Evolutionary conservation across 768 basidiomycete genomes (phyloP).

Genomic region (Termitomyces eurrhizus): DNA sequence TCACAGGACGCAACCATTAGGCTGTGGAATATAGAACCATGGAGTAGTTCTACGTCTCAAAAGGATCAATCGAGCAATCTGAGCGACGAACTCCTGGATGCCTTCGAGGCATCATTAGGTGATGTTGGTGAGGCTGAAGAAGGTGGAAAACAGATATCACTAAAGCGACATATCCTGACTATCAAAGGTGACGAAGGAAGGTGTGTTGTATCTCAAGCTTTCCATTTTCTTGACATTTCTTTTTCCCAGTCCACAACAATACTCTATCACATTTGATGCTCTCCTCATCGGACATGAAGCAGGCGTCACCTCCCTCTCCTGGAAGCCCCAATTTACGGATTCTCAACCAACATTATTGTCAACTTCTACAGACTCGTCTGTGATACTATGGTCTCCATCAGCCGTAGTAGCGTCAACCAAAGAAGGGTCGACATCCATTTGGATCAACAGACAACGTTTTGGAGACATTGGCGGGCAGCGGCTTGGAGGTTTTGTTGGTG

Average conservation of each 20-base stretch:
- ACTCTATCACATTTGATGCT: conserved; percentile 87
- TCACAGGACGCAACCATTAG: conserved; percentile 95
- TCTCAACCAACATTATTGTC: conserved; percentile 67
- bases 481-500: conserved; percentile 90
- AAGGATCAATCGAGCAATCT: conserved; percentile 25
- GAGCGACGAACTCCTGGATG: conserved; percentile 78
- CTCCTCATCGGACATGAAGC: conserved; percentile 96
- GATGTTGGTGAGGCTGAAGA: conserved; percentile 71
- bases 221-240: conserved; percentile 2
- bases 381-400: conserved; percentile 92
- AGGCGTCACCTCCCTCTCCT: conserved; percentile 83
- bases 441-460: conserved; percentile 89
- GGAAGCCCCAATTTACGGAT: conserved; percentile 47
- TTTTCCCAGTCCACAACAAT: conserved; percentile 39
- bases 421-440: conserved; percentile 58
- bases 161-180: conserved; percentile 78
- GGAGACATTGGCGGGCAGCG: conserved; percentile 93
- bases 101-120: conserved; percentile 80
- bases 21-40: conserved; percentile 78
- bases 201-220: conserved; percentile 24
- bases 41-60: conserved; percentile 22
- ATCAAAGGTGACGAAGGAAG: conserved; percentile 45
- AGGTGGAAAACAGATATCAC: conserved; percentile 81
- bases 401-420: conserved; percentile 32
- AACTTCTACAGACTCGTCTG: conserved; percentile 90